Evolutionary conservation across 2,329 filamentous ascomycete species (phyloP).

Genomic region (Claviceps digitariae): DNA sequence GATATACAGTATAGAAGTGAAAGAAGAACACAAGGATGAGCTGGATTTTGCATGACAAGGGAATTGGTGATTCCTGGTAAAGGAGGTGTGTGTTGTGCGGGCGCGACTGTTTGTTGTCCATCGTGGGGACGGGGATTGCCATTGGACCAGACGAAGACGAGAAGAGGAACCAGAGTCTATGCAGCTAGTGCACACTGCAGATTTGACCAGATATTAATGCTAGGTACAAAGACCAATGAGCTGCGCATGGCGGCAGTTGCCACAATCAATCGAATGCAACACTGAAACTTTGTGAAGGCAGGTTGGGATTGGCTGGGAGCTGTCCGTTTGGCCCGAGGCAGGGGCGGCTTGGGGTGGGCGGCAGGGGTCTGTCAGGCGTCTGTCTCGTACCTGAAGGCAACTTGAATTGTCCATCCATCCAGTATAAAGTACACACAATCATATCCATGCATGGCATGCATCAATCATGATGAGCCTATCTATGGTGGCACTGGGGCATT

Average conservation of each 20-base stretch:
- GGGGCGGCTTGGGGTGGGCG: background rate
- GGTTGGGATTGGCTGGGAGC: background rate
- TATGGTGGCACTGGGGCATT: background rate
- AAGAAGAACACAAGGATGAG: background rate
- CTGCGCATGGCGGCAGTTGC: background rate
- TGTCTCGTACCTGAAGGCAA: background rate
- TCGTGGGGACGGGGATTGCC: background rate
- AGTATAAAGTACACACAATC: background rate
- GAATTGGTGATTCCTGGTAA: background rate
- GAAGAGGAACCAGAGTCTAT: too few species aligned
- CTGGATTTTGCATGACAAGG: background rate
- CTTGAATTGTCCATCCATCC: background rate
- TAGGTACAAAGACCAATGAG: background rate
- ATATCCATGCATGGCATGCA: background rate
- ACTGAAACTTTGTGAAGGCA: background rate
- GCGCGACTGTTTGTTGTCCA: background rate
- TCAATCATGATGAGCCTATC: background rate
- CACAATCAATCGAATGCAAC: too few species aligned
- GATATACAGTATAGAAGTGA: background rate
- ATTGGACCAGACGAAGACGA: background rate
- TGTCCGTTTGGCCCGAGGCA: background rate
- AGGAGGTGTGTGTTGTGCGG: background rate
- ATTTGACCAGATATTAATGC: too few species aligned
- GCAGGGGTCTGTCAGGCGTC: background rate
- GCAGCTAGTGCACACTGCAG: too few species aligned